Evolutionary conservation across 805 yeast genomes (phyloP), one percentile per base, ranked within the genome.

Genomic region (Wickerhamiella sergipiensis): DNA sequence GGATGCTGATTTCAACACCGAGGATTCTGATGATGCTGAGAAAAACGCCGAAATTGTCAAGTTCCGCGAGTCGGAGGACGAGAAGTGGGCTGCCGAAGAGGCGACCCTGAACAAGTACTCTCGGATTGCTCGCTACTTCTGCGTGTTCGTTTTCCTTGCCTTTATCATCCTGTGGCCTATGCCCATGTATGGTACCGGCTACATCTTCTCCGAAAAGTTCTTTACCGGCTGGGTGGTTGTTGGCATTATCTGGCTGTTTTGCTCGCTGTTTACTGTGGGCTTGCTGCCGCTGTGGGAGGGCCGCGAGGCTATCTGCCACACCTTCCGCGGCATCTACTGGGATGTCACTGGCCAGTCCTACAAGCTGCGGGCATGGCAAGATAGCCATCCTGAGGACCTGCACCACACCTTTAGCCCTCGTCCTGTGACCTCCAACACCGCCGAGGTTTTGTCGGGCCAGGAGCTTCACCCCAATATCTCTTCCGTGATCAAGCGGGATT

Each of bases 161-260:
- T 68, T 87, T 47, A 67, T 87, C 31, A 74, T 88, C 36, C 61
- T 87, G 29, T 86, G 94, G 92, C 96, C 96, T 60, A 84, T 87
- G 87, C 95, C 96, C 57, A 82, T 88, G 92, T 87, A 82, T 64
- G 96, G 95, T 31, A 62, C 82, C 4, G 74, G 76, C 2, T 87
- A 87, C 62, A 71, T 87, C 42, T 88, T 87, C 67, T 78, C 85
- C 49, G 80, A 77, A 64, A 67, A 65, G 51, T 85, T 85, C 68
- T 88, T 87, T 67, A 84, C 92, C 6, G 95, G 95, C 45, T 88
- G 95, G 95, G 76, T 88, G 47, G 78, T 74, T 38, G 94, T 87
- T 29, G 79, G 82, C 53, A 78, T 88, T 49, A 78, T 86, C 52
- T 87, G 95, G 95, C 68, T 85, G 36, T 85, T 85, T 67, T 46